Base-by-base conservation (phyloP, 2,329 filamentous ascomycete genomes). In the Zasmidium angulare region DNA sequence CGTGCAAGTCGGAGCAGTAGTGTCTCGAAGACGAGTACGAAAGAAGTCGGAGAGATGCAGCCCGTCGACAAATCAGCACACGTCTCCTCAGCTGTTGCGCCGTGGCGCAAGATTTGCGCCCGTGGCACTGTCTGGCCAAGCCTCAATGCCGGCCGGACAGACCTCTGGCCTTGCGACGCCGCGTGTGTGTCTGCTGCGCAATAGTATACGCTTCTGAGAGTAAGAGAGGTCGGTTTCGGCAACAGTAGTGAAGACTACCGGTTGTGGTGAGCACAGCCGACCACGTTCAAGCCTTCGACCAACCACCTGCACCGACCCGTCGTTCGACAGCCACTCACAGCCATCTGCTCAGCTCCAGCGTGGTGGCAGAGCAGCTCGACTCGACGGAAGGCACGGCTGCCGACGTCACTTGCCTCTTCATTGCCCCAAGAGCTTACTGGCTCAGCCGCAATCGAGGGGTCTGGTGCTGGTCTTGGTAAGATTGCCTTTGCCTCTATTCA, bases 291-390 rank as follows among this genome's bases (percentile, higher is more conserved):
- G n/a, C n/a, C n/a, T n/a, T 29, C 26, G 23, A 3, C 21, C 22
- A 31, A 51, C 36, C 36, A 43, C 6, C 26, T 6, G 26, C 26
- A 29, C 6, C 36, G 36, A 19, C 36, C 12, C 36, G 3, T 43
- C 36, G 36, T 43, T 10, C 9, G 36, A 17, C 36, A 43, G 36
- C 36, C 36, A 43, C 11, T 19, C 36, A 17, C 12, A 43, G 36
- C 29, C 7, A 14, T 14, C 29, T 7, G 7, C 36, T 43, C 49
- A 51, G 49, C 49, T 51, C 22, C 19, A 29, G 1, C 23, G n/a
- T 51, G 49, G 49, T 50, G 49, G 49, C 49, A 31, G 29, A 51
- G 49, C 29, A 24, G 48, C 48, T 43, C 12, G 7, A 43, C 12
- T 43, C 36, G 36, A 43, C 36, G 36, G 36, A 43, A 43, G n/a